Base-by-base conservation (phyloP, 2,329 filamentous ascomycete species). In the Rhytidhysteron rufulum region DNA sequence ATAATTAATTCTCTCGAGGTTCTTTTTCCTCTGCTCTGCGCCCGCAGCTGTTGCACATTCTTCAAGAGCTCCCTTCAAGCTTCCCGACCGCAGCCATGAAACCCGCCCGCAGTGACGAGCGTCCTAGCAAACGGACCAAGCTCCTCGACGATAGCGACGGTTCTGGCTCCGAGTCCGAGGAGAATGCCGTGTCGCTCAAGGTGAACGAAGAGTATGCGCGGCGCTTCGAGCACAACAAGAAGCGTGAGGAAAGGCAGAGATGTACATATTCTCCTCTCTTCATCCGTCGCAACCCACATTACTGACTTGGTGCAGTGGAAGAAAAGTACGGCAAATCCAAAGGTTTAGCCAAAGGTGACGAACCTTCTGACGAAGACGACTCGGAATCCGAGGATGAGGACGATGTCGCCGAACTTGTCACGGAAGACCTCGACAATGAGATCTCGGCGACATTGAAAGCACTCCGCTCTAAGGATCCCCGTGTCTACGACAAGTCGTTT, bases 161-260 rank as follows among this genome's bases (percentile, higher is more conserved):
- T 5, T 5, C 18, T 11, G 17, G 21, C 24, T 40, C 52, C 6
- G 61, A 61, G 35, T 48, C 42, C 35, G 53, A 54, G 11, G 50
- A 51, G 1, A 56, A 50, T 36, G 53, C 48, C 22, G 54, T 53
- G 7, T 49, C 54, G 34, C 54, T 97, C 63, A 89, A 86, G 62
- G 83, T 98, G 67, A 97, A 98, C 66, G 75, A 89, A 62, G 88
- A 94, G 38, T 98, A 84, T 65, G 93, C 93, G 31, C 81, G 79
- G 52, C 78, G 88, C 30, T 97, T 95, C 55, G 93, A 98, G 66
- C 79, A 97, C 70, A 98, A 98, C 71, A 96, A 97, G 73, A 95
- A 95, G 71, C 80, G 91, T 42, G 90, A 95, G 61, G 93, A 98
- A 63, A 72, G 82, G 48, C 83, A 89, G 13, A 77, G 79, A 58